These are phyloP conservation scores for Omphalotus olearius DNA, from an alignment of 1,284 basidiomycete genomes.

Conservation along the genomic window DNA sequence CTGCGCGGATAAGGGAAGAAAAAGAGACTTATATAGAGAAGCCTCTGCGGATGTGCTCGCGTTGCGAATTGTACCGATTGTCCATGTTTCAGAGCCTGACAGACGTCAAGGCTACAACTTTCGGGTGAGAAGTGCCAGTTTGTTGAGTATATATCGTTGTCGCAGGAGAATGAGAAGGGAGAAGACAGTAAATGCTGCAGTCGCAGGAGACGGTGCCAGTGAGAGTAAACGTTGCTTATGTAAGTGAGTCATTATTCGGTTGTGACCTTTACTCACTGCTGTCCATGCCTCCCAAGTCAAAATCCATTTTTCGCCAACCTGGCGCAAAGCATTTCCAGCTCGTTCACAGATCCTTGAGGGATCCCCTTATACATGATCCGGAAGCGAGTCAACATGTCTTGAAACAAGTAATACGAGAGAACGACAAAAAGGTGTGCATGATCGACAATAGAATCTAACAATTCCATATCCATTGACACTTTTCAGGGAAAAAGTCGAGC, in stretches of 20 bases:
- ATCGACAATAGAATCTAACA: not conserved
- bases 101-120: constrained; percentile 6
- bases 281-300: constrained; percentile 50
- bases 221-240: constrained; percentile 1
- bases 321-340: constrained; percentile 93
- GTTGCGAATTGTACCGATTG: constrained; percentile 52
- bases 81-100: constrained; percentile 32
- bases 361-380: constrained; percentile 93
- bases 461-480: constrained; percentile 5
- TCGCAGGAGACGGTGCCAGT: not conserved
- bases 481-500: constrained; percentile 71
- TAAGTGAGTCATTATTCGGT: not conserved
- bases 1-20: constrained; percentile 18
- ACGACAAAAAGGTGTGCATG: constrained; percentile 55
- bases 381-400: constrained; percentile 89
- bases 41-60: constrained; percentile 72
- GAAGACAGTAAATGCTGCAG: too few species aligned
- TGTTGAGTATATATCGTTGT: not conserved
- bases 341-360: constrained; percentile 93
- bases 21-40: constrained; percentile 78
- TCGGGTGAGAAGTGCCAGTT: constrained; percentile 12
- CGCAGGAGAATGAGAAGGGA: not conserved
- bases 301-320: constrained; percentile 87
- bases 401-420: constrained; percentile 74
- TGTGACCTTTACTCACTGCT: constrained; percentile 21